Conservation (phyloP, 495 filamentous ascomycete genomes). For the Penicillium silybi region DNA sequence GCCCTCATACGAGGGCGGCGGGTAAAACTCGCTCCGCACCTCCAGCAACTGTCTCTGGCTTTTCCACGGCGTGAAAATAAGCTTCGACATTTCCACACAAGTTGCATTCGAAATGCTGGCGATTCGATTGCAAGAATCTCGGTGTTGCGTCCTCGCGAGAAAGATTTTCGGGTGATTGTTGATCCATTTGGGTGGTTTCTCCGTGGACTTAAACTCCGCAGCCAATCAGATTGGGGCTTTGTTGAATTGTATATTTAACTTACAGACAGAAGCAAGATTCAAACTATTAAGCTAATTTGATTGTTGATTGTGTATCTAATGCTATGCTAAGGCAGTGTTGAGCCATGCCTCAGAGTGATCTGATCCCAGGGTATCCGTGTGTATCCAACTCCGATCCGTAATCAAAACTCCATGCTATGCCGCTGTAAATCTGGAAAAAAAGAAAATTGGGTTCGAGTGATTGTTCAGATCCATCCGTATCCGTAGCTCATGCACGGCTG, state of each 20-base stretch:
- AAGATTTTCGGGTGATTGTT: constrained; percentile 18
- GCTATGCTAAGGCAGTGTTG: neutral
- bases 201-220: neutral
- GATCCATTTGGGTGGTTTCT: constrained; percentile 9
- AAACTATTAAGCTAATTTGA: neutral
- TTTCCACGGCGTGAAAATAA: constrained; percentile 79
- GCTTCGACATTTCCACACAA: constrained; percentile 58
- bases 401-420: constrained; percentile 40
- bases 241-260: neutral
- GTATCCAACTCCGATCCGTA: constrained; percentile 15
- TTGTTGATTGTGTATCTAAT: neutral
- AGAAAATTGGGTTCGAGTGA: constrained; percentile 3
- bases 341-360: constrained; percentile 7
- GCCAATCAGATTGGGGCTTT: neutral
- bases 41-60: constrained; percentile 57
- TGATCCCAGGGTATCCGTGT: constrained; percentile 34
- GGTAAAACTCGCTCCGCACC: constrained; percentile 66
- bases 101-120: neutral
- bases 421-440: constrained; percentile 17
- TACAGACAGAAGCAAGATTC: neutral
- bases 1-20: constrained; percentile 32
- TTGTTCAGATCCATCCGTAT: constrained; percentile 39
- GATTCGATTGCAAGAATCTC: no score
- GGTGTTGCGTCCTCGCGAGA: no score
- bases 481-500: constrained; percentile 41